A percentile compares a stretch with the other conserved stretches of the same genome.
phyloP scores from a whole-genome alignment of 2,329 filamentous ascomycete genomes.

The Daldinia sp. region DNA sequence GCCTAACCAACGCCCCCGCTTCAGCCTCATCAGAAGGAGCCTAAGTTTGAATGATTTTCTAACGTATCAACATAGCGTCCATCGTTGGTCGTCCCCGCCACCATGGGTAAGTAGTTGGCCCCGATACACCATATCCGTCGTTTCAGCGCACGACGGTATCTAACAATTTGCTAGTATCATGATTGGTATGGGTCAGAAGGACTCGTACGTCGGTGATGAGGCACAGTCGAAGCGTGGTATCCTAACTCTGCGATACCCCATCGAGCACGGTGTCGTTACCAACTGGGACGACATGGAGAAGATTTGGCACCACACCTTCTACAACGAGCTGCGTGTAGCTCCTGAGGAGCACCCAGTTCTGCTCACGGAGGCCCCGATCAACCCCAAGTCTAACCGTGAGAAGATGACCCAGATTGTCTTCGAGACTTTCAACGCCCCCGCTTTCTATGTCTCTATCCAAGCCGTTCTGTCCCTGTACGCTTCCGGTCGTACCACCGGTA shows the following conservation, averaged over 20 bases:
- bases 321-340: slow-evolving; percentile 99
- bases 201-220: slow-evolving; percentile 99
- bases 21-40: slow-evolving; percentile 42
- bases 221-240: slow-evolving; percentile 99
- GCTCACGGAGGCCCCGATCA: slow-evolving; percentile 99
- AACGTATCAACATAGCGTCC: slow-evolving; percentile 72
- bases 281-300: slow-evolving; percentile 99
- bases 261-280: slow-evolving; percentile 99
- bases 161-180: slow-evolving; percentile 79
- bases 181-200: slow-evolving; percentile 99
- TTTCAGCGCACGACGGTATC: slow-evolving; percentile 33
- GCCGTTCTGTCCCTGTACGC: slow-evolving; percentile 99
- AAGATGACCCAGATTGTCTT: slow-evolving; percentile 99
- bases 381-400: slow-evolving; percentile 99
- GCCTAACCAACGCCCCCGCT: slow-evolving; percentile 50
- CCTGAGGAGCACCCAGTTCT: slow-evolving; percentile 99
- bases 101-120: slow-evolving; percentile 82
- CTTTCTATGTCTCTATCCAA: slow-evolving; percentile 99
- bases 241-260: slow-evolving; percentile 98
- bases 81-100: slow-evolving; percentile 99
- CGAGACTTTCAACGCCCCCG: slow-evolving; percentile 99
- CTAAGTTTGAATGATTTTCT: slow-evolving; percentile 44
- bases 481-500: slow-evolving; percentile 99
- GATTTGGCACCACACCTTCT: slow-evolving; percentile 99
- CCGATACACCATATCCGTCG: not conserved